These are phyloP conservation scores for Endocarpon pusillum DNA, from an alignment of 495 filamentous ascomycete genomes.

Conservation along the genomic window DNA sequence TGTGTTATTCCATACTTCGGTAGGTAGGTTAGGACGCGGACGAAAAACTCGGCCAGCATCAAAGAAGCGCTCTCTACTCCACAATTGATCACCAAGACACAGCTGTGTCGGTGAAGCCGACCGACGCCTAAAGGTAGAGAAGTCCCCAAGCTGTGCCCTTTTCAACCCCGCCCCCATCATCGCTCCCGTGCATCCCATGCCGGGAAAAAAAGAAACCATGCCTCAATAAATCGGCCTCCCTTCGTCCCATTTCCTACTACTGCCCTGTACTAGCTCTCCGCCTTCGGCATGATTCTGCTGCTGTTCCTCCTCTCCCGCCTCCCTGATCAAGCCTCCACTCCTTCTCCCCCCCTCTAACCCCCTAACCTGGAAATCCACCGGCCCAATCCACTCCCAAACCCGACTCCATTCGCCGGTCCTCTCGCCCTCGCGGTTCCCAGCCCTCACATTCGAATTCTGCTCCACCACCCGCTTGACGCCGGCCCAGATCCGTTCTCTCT, in stretches of 20 bases:
- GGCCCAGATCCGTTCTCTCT: slow-evolving; percentile 65
- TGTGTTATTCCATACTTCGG: no score
- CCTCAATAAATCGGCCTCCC: slow-evolving; percentile 47
- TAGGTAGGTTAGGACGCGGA: no score
- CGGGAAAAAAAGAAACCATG: slow-evolving; percentile 1
- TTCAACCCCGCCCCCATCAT: no score
- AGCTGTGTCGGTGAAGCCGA: no score
- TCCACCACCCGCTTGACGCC: slow-evolving; percentile 72
- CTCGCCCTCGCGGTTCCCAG: slow-evolving; percentile 56
- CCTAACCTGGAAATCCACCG: slow-evolving; percentile 24
- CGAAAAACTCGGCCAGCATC: no score
- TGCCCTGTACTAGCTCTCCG: slow-evolving; percentile 10
- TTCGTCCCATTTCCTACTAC: slow-evolving; percentile 41
- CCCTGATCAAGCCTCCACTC: slow-evolving; percentile 24
- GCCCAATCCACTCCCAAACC: slow-evolving; percentile 94
- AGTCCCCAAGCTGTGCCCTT: no score
- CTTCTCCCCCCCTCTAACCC: slow-evolving; percentile 19
- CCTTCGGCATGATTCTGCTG: slow-evolving; percentile 21
- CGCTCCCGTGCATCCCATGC: background rate
- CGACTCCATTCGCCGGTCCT: slow-evolving; percentile 71
- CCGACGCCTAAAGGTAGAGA: no score
- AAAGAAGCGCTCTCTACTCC: no score
- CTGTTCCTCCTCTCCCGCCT: slow-evolving; percentile 24
- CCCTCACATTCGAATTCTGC: slow-evolving; percentile 80
- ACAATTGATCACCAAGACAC: no score